Base-by-base conservation (phyloP, 495 filamentous ascomycete genomes). In the Aspergillus mulundensis region DNA sequence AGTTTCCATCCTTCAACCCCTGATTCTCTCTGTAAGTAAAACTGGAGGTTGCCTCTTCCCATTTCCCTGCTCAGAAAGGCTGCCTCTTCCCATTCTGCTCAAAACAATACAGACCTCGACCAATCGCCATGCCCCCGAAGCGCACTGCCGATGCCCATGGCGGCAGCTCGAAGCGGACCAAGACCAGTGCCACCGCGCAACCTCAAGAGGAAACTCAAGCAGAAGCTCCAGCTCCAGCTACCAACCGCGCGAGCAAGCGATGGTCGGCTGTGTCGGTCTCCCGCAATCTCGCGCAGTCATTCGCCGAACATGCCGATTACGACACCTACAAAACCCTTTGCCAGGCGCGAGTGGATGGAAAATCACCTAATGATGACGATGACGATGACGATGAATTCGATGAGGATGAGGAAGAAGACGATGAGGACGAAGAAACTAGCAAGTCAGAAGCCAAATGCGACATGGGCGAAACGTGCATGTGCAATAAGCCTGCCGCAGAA, bases 251-350 rank as follows among this genome's bases (percentile, higher is more conserved):
- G 20, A 69, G 56, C 61, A 59, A 63, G 43, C 72, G 73, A 18
- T 78, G 75, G 75, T 58, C 68, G 11, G 50, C 57, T 14, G 50
- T 76, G 2, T 77, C 74, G 1, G 66, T 32, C 38, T 78, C 76
- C 4, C 73, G 64, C 23, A 78, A 80, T 49, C 56, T 60, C 21
- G 68, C 76, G 24, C 23, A 28, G 0, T 47, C 60, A 14, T 77
- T 76, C 57, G 64, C 53, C 38, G 56, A 56, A 42, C 50, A 70
- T 38, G 60, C 62, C 7, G 52, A 67, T 11, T 62, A 53, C 50
- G 66, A 64, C 12, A 16, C 0, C 0, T 74, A 73, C 53, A 36
- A 51, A 0, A 75, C 54, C 40, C 53, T 71, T 7, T 79, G 74
- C 56, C 46, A 59, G n/a, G 53, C 62, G 0, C 61, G 61, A 5